Percentiles rank a stretch among this genome's conserved stretches.
Conservation (phyloP, 192 early-diverging fungal species). For the Entomortierella beljakovae region DNA sequence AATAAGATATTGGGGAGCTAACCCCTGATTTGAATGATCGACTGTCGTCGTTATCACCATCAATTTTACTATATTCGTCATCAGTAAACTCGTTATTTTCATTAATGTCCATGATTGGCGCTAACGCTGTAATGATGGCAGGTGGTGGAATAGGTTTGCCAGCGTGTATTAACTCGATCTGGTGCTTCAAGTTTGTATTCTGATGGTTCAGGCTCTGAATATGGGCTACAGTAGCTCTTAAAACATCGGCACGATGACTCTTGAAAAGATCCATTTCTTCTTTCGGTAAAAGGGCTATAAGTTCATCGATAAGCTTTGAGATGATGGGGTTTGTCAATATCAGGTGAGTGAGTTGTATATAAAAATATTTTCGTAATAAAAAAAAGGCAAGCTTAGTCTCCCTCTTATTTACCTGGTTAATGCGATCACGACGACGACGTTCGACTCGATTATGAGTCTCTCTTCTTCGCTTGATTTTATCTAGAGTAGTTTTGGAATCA, state of each 20-base stretch:
- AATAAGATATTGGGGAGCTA: conserved; percentile 11
- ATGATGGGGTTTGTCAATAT: neutral
- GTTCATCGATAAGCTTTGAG: conserved; percentile 57
- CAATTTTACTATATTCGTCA: neutral
- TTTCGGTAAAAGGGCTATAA: conserved; percentile 53
- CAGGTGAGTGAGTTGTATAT: neutral
- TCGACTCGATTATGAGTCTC: conserved; percentile 84
- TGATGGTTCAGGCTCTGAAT: conserved; percentile 70
- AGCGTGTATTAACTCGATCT: conserved; percentile 19
- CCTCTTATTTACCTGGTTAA: conserved; percentile 51
- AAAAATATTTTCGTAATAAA: too few species aligned
- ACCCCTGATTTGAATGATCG: conserved; percentile 3
- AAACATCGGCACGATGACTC: conserved; percentile 60
- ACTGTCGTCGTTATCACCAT: too few species aligned
- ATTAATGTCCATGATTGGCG: conserved; percentile 11
- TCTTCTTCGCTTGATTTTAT: conserved; percentile 73
- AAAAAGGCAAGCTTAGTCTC: neutral
- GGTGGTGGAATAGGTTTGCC: conserved; percentile 23
- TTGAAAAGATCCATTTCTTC: conserved; percentile 50
- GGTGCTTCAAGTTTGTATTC: conserved; percentile 59
- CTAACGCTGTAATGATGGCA: conserved; percentile 30
- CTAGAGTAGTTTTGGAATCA: conserved; percentile 74
- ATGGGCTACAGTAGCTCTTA: conserved; percentile 59
- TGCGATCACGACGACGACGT: conserved; percentile 74
- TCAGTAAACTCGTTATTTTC: conserved; percentile 5